phyloP scores from a whole-genome alignment of 2,329 filamentous ascomycete genomes.

The Penicillium expansum region DNA sequence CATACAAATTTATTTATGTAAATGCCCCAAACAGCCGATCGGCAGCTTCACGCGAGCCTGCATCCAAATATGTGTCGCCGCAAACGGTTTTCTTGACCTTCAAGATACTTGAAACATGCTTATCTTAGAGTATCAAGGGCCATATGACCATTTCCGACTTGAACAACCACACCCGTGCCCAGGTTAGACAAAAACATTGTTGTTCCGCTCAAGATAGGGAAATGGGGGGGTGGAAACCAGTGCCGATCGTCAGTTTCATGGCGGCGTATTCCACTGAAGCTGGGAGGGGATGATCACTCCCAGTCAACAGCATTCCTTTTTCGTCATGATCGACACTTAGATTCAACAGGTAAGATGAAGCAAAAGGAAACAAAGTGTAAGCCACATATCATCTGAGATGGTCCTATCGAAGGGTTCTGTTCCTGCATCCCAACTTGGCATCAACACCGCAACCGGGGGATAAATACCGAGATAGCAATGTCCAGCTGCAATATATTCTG shows the following conservation, averaged over 20 bases:
- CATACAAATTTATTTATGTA: background rate
- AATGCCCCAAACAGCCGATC: background rate
- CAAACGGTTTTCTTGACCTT: background rate
- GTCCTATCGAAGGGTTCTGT: background rate
- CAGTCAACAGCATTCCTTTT: slow-evolving; percentile 2
- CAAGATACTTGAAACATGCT: background rate
- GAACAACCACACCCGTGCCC: background rate
- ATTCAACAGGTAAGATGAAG: background rate
- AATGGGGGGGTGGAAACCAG: background rate
- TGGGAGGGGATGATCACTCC: slow-evolving; percentile 4
- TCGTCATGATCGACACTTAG: slow-evolving; percentile 4
- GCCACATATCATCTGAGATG: background rate
- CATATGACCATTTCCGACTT: background rate
- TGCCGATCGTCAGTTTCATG: slow-evolving; percentile 1
- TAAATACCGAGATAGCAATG: background rate
- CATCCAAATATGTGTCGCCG: slow-evolving; percentile 1
- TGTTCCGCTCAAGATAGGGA: background rate
- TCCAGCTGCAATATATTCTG: background rate
- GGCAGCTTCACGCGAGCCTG: background rate
- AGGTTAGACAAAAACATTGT: background rate
- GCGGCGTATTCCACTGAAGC: background rate
- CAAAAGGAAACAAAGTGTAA: background rate
- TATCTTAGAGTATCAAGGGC: background rate
- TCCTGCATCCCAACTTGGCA: slow-evolving; percentile 1
- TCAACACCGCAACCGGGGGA: background rate